Percentiles rank a stretch among this genome's conserved stretches.
Conservation (phyloP, 352 stramenopile species). For the Poterioochromonas sp. region DNA sequence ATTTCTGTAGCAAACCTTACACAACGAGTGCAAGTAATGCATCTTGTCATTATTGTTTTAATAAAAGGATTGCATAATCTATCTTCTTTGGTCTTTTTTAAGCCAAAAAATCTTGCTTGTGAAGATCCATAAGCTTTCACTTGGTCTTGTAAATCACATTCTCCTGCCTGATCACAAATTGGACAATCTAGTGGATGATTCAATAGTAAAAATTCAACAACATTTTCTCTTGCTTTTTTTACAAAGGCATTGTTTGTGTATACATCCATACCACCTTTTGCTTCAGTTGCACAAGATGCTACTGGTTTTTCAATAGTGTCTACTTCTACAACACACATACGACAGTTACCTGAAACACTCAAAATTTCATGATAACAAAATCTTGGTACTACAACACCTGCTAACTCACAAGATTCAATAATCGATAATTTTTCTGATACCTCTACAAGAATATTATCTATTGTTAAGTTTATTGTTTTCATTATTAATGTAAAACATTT, state of each 20-base stretch:
- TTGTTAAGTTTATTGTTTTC: conserved; percentile 32
- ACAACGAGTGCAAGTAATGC: conserved; percentile 56
- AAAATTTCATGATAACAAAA: conserved; percentile 57
- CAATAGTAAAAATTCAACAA: conserved; percentile 56
- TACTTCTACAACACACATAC: conserved; percentile 56
- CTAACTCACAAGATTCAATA: conserved; percentile 18
- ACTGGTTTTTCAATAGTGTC: conserved; percentile 55
- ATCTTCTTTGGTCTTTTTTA: conserved; percentile 42
- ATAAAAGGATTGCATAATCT: conserved; percentile 53
- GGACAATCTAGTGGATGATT: conserved; percentile 58
- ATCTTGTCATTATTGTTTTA: conserved; percentile 56
- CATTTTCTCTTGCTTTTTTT: conserved; percentile 55
- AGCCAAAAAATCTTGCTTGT: conserved; percentile 45
- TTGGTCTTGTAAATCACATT: conserved; percentile 57
- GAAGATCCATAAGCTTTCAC: conserved; percentile 47
- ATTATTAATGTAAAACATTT: conserved; percentile 44
- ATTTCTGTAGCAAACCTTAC: conserved; percentile 52
- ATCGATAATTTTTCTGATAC: conserved; percentile 29
- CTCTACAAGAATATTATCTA: conserved; percentile 32
- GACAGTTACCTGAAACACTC: conserved; percentile 53
- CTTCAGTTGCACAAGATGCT: conserved; percentile 52
- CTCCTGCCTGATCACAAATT: conserved; percentile 58
- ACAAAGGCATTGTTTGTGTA: conserved; percentile 53
- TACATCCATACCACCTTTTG: conserved; percentile 49
- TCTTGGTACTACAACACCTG: conserved; percentile 44